phyloP scores from a whole-genome alignment of 2,329 filamentous ascomycete genomes.

The Sporothrix brasiliensis region DNA sequence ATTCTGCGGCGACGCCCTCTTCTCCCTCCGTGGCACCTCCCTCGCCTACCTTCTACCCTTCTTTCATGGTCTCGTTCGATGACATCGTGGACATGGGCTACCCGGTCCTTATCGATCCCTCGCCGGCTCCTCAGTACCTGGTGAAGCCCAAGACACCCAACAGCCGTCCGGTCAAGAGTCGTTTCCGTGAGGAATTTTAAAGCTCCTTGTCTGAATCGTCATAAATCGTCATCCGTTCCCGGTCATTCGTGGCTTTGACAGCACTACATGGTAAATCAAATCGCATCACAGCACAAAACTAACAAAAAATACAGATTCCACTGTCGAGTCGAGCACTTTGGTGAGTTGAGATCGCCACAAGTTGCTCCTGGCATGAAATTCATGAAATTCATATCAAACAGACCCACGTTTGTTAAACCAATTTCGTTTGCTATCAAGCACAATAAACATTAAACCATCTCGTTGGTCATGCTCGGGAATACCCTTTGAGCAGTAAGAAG shows the following conservation, averaged over 20 bases:
- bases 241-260: background rate
- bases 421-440: background rate
- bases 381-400: background rate
- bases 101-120: background rate
- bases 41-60: background rate
- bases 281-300: background rate
- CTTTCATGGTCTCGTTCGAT: background rate
- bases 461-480: conserved; percentile 6
- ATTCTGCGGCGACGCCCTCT: no score
- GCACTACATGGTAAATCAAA: background rate
- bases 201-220: background rate
- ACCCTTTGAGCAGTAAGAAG: background rate
- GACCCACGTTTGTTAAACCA: background rate
- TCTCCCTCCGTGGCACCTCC: background rate
- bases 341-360: background rate
- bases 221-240: no score
- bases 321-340: background rate
- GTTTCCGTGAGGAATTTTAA: conserved; percentile 15
- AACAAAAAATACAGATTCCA: background rate
- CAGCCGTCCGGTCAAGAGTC: background rate
- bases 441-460: background rate
- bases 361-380: background rate
- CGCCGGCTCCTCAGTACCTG: conserved; percentile 2
- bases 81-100: conserved; percentile 12
- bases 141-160: background rate